A percentile compares a stretch with the other conserved stretches of the same genome.
Conservation (phyloP, 768 basidiomycete genomes). For the Kondoa subrosea region DNA sequence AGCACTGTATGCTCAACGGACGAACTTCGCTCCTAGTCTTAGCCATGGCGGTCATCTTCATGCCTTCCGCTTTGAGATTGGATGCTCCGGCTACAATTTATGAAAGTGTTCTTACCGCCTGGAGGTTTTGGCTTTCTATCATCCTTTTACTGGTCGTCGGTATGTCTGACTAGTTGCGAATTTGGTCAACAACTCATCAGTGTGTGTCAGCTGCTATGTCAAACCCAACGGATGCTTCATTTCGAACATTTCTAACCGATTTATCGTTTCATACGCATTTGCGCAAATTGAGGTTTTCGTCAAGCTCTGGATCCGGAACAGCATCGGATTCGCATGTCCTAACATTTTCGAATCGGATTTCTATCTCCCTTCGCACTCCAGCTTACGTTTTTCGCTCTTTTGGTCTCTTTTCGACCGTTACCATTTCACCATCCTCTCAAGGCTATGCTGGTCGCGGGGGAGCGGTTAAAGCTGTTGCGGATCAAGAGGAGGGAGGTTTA, state of each 20-base stretch:
- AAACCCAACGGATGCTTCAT: conserved; percentile 83
- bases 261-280: conserved; percentile 90
- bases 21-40: neutral
- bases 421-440: conserved; percentile 41
- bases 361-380: conserved; percentile 80
- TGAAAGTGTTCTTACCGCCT: neutral
- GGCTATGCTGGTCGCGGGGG: neutral
- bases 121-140: neutral
- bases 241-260: conserved; percentile 89
- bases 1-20: neutral
- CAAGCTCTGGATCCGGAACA: conserved; percentile 19
- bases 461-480: neutral
- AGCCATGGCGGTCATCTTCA: neutral
- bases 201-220: conserved; percentile 95
- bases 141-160: neutral
- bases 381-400: conserved; percentile 73
- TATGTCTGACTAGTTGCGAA: neutral
- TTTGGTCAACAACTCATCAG: too few species aligned
- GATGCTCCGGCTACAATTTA: neutral
- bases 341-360: conserved; percentile 77
- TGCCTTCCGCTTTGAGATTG: neutral
- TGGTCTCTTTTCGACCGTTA: conserved; percentile 70
- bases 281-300: conserved; percentile 56
- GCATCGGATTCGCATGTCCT: conserved; percentile 30
- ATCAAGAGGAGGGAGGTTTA: neutral